Evolutionary conservation across 1,139 yeast genomes (phyloP).

Genomic region (Pichia sp.): DNA sequence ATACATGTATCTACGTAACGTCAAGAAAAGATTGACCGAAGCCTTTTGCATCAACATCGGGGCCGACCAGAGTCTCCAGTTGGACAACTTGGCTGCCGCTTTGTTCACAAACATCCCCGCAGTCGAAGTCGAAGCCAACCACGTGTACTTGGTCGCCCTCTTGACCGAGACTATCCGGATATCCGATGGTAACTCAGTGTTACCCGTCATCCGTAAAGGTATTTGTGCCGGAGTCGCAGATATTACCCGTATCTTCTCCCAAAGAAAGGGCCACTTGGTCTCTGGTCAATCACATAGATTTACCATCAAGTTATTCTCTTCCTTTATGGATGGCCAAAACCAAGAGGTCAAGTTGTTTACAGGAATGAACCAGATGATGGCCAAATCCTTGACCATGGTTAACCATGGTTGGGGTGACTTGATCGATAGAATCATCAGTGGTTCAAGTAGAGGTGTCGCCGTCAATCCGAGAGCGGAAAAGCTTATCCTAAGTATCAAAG

Average conservation of each 20-base stretch:
- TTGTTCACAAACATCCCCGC: conserved; percentile 74
- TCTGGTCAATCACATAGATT: conserved; percentile 69
- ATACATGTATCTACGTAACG: conserved; percentile 65
- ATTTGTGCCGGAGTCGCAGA: conserved; percentile 89
- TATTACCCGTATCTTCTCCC: conserved; percentile 71
- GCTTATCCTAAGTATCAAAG: conserved; percentile 67
- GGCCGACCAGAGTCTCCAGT: conserved; percentile 54
- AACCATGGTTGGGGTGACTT: conserved; percentile 91
- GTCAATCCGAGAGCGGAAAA: conserved; percentile 78
- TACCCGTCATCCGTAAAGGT: conserved; percentile 63
- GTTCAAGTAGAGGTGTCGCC: conserved; percentile 75
- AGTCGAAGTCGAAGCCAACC: conserved; percentile 56
- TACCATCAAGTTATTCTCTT: conserved; percentile 66
- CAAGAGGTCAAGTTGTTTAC: conserved; percentile 25
- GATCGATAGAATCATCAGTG: conserved; percentile 71
- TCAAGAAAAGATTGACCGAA: conserved; percentile 66
- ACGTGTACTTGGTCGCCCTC: conserved; percentile 65
- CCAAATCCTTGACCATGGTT: conserved; percentile 30
- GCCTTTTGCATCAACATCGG: conserved; percentile 70
- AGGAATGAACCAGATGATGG: conserved; percentile 32
- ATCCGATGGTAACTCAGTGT: conserved; percentile 13
- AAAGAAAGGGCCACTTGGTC: conserved; percentile 54
- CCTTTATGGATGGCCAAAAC: conserved; percentile 38
- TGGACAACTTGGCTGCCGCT: conserved; percentile 72
- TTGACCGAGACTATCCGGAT: conserved; percentile 50